Evolutionary conservation across 768 basidiomycete genomes (phyloP).

Genomic region (Hydnum rufescens): DNA sequence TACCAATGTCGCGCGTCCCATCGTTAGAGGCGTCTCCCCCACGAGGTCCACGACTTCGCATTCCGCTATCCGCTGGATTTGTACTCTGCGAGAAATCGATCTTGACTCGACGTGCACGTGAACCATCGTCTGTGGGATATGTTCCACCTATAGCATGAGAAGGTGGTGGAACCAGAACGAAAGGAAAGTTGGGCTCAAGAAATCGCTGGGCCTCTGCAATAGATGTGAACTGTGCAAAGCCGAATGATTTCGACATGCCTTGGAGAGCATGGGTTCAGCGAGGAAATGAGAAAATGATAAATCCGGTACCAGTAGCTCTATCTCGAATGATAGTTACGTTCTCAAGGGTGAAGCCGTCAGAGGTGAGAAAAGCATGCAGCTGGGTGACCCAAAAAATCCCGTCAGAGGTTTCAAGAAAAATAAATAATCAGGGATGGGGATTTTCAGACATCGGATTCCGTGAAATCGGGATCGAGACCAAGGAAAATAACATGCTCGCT

Average conservation of each 20-base stretch:
- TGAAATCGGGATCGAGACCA: slow-evolving; percentile 79
- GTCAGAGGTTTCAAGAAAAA: background rate
- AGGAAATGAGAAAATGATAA: slow-evolving; percentile 45
- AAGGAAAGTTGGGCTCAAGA: slow-evolving; percentile 77
- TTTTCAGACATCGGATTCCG: slow-evolving; percentile 73
- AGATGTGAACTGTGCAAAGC: slow-evolving; percentile 83
- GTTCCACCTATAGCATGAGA: slow-evolving; percentile 31
- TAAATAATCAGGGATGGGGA: background rate
- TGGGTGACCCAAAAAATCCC: slow-evolving; percentile 16
- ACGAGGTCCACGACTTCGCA: slow-evolving; percentile 24
- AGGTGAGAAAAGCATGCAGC: slow-evolving; percentile 62
- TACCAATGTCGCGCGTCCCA: slow-evolving; percentile 90
- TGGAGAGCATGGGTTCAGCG: slow-evolving; percentile 35
- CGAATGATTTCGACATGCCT: slow-evolving; percentile 91
- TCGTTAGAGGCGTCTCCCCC: slow-evolving; percentile 50
- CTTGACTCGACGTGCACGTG: slow-evolving; percentile 71
- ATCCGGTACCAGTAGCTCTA: slow-evolving; percentile 81
- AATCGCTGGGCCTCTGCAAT: slow-evolving; percentile 79
- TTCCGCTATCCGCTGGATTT: slow-evolving; percentile 23
- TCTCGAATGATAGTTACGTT: slow-evolving; percentile 93
- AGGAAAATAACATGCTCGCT: slow-evolving; percentile 91
- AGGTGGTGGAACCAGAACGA: slow-evolving; percentile 79
- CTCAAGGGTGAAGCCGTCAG: slow-evolving; percentile 55
- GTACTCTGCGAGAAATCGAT: slow-evolving; percentile 90
- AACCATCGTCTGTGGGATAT: slow-evolving; percentile 25